Evolutionary conservation across 805 yeast genomes (phyloP).

Genomic region (Cephaloascus albidus): DNA sequence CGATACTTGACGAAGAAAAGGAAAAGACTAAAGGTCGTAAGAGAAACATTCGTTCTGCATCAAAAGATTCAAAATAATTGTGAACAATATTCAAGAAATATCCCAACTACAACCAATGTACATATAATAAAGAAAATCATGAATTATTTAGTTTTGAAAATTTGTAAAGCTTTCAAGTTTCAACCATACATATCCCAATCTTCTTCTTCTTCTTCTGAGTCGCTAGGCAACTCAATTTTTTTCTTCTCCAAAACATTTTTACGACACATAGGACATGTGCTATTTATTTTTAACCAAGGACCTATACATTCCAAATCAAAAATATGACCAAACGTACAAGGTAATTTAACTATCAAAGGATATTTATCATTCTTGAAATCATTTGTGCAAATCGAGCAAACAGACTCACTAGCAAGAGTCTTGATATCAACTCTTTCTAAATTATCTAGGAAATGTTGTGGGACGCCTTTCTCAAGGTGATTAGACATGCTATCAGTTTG

Average conservation of each 20-base stretch:
- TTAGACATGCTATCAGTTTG: background rate
- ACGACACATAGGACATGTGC: conserved; percentile 84
- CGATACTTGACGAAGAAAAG: conserved; percentile 26
- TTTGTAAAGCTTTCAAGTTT: conserved; percentile 1
- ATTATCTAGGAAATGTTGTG: conserved; percentile 63
- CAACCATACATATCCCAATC: conserved; percentile 78
- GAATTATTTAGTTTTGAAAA: too few species aligned
- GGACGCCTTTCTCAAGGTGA: conserved; percentile 36
- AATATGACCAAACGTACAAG: conserved; percentile 58
- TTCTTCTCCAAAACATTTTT: conserved; percentile 52
- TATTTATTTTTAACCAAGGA: conserved; percentile 73
- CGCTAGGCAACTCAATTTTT: conserved; percentile 20
- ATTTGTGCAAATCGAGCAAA: conserved; percentile 81
- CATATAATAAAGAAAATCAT: background rate
- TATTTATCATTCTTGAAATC: conserved; percentile 62
- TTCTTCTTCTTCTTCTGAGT: conserved; percentile 54
- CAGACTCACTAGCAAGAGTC: conserved; percentile 40
- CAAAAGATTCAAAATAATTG: conserved; percentile 6
- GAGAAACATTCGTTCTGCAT: conserved; percentile 1
- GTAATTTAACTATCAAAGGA: conserved; percentile 71
- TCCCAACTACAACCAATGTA: conserved; percentile 5
- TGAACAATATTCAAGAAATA: conserved; percentile 1
- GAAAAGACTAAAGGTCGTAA: conserved; percentile 4
- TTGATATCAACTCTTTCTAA: conserved; percentile 52
- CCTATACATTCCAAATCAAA: conserved; percentile 88